Conservation (phyloP, 306 rosid species). For the Abrus precatorius region DNA sequence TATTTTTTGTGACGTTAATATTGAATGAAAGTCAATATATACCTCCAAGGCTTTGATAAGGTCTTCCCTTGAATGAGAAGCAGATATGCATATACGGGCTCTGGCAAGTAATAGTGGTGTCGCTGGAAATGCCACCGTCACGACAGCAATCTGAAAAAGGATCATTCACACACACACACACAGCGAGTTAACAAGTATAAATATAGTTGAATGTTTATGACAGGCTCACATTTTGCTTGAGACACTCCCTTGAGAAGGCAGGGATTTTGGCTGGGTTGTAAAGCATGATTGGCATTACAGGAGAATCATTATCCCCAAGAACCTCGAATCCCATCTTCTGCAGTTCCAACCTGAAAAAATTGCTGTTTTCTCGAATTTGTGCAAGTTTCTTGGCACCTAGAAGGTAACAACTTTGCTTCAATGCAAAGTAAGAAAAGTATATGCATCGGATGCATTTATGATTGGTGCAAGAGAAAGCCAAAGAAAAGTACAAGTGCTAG, state of each 20-base stretch:
- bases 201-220: background rate
- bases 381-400: conserved; percentile 84
- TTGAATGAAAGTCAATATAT: conserved; percentile 15
- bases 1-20: conserved; percentile 1
- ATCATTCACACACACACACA: background rate
- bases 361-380: conserved; percentile 77
- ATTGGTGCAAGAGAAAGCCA: conserved; percentile 9
- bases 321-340: conserved; percentile 87
- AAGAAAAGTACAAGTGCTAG: conserved; percentile 17
- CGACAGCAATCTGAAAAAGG: conserved; percentile 76
- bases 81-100: conserved; percentile 89
- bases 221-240: conserved; percentile 71
- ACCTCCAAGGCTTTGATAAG: conserved; percentile 79
- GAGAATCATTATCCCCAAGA: conserved; percentile 78
- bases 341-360: conserved; percentile 82
- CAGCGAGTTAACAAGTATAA: background rate
- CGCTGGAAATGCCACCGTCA: conserved; percentile 86
- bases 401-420: conserved; percentile 22
- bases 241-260: conserved; percentile 88
- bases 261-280: conserved; percentile 89
- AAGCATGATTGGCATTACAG: conserved; percentile 86
- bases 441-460: background rate
- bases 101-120: conserved; percentile 83
- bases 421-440: background rate
- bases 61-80: conserved; percentile 83